Percentiles rank a stretch among this genome's conserved stretches.
Evolutionary conservation across 2,329 filamentous ascomycete genomes (phyloP).

Genomic region (Pseudogymnoascus sp.): DNA sequence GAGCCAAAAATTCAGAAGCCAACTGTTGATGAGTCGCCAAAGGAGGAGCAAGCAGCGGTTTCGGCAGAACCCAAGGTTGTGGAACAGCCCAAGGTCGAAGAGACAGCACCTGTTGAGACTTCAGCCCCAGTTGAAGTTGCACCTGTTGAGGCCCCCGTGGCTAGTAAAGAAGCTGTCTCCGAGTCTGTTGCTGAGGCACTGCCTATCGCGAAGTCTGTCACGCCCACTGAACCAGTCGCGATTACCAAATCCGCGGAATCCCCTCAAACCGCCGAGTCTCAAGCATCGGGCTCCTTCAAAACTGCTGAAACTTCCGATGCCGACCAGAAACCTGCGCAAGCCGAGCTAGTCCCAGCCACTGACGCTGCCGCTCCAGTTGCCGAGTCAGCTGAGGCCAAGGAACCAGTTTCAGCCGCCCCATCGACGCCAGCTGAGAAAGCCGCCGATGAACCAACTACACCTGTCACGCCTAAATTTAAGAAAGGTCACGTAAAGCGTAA

Average conservation of each 20-base stretch:
- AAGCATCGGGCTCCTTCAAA: neutral
- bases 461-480: neutral
- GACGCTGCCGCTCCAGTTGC: neutral
- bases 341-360: neutral
- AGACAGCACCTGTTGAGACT: neutral
- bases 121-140: neutral
- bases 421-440: conserved; percentile 3
- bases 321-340: neutral
- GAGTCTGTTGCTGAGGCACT: neutral
- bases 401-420: conserved; percentile 1
- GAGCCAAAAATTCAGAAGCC: neutral
- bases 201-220: neutral
- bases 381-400: neutral
- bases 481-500: neutral
- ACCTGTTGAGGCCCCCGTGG: neutral
- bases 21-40: neutral
- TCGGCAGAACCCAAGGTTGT: neutral
- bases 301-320: conserved; percentile 3
- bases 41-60: neutral
- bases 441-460: conserved; percentile 1
- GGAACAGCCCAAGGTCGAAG: neutral
- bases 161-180: neutral
- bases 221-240: neutral
- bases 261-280: neutral
- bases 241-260: too few species aligned